These are phyloP conservation scores for Stenocarpella maydis DNA, from an alignment of 2,329 filamentous ascomycete genomes.

Conservation along the genomic window DNA sequence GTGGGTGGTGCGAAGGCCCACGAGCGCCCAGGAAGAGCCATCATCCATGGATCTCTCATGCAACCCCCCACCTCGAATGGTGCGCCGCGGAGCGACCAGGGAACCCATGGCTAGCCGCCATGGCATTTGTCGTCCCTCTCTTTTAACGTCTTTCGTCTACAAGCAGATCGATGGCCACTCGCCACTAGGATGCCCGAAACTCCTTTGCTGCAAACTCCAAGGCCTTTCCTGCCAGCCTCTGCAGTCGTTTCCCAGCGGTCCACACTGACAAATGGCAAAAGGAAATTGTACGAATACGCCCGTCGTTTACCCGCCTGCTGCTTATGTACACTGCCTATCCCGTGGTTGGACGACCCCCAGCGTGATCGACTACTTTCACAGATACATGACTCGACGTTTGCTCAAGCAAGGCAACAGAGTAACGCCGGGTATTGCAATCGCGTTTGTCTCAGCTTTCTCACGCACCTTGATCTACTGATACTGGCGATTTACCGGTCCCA, in stretches of 20 bases:
- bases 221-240: not conserved
- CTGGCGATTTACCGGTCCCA: not conserved
- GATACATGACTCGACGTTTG: conserved; percentile 20
- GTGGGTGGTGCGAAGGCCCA: conserved; percentile 24
- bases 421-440: conserved; percentile 8
- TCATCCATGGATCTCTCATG: conserved; percentile 18
- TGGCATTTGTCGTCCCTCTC: not conserved
- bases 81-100: conserved; percentile 12
- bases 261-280: conserved; percentile 1
- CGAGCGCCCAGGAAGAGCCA: conserved; percentile 1
- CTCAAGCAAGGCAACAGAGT: not conserved
- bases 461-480: not conserved
- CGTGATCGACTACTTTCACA: conserved; percentile 15
- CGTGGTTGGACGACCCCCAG: not conserved
- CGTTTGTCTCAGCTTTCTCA: conserved; percentile 16
- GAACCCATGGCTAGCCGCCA: conserved; percentile 2
- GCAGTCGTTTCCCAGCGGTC: not conserved
- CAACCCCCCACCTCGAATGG: conserved; percentile 1
- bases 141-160: not conserved
- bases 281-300: not conserved
- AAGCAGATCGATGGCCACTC: not conserved
- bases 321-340: conserved; percentile 23
- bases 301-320: conserved; percentile 8
- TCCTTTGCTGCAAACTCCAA: not conserved
- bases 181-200: not conserved